These are phyloP conservation scores for Jatropha curcas DNA, from an alignment of 345 rosid species.

Conservation along the genomic window DNA sequence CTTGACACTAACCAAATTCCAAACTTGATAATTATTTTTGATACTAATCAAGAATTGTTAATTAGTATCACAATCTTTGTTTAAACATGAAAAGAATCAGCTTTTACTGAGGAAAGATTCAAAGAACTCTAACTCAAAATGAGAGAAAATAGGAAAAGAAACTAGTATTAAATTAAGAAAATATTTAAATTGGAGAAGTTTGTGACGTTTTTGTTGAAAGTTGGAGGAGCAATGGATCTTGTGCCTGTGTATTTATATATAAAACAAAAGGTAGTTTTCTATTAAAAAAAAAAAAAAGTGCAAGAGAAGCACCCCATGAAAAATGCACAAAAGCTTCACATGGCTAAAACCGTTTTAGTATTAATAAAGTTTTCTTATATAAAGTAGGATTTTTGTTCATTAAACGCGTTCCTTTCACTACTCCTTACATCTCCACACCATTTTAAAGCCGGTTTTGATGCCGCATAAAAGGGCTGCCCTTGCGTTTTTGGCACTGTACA, in stretches of 20 bases:
- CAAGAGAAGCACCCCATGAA: constrained; percentile 48
- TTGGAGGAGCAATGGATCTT: constrained; percentile 34
- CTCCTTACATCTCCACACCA: constrained; percentile 18
- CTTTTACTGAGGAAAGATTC: background rate
- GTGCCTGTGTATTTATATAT: constrained; percentile 35
- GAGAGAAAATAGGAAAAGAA: background rate
- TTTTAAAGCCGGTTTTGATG: constrained; percentile 70
- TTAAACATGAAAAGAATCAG: background rate
- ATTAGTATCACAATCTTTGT: background rate
- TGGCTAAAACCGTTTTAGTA: constrained; percentile 58
- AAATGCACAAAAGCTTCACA: constrained; percentile 70
- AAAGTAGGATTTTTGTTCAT: constrained; percentile 4
- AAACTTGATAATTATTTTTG: background rate
- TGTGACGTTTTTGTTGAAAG: constrained; percentile 12
- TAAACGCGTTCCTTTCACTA: constrained; percentile 32
- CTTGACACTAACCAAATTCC: constrained; percentile 23
- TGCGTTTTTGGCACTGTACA: constrained; percentile 52
- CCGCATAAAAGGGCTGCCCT: constrained; percentile 56
- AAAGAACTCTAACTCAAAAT: background rate
- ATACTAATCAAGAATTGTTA: background rate
- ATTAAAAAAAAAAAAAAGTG: constrained; percentile 29
- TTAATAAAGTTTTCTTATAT: constrained; percentile 37
- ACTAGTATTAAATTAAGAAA: too few relatives aligned
- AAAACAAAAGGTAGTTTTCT: constrained; percentile 2
- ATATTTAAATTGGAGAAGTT: constrained; percentile 2